Evolutionary conservation across 805 yeast species (phyloP).

Genomic region (Monosporozyma solicola): DNA sequence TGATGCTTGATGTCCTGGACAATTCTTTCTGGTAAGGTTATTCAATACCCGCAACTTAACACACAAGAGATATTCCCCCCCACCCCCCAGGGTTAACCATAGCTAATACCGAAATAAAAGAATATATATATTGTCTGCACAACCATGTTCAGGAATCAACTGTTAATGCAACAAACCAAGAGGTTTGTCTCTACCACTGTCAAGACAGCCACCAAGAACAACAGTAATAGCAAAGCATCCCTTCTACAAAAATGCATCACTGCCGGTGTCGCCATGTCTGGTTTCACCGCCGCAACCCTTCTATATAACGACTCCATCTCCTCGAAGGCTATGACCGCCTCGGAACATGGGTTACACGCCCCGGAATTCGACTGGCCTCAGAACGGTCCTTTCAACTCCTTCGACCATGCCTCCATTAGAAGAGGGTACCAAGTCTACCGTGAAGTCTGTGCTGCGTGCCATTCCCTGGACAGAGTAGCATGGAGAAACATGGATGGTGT

Average conservation of each 20-base stretch:
- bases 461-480: slow-evolving; percentile 91
- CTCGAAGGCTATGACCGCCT: slow-evolving; percentile 95
- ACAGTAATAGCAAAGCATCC: slow-evolving; percentile 6
- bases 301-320: slow-evolving; percentile 76
- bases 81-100: too few species aligned
- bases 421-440: slow-evolving; percentile 98
- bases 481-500: slow-evolving; percentile 99
- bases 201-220: background rate
- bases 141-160: background rate
- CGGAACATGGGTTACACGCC: slow-evolving; percentile 97
- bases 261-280: slow-evolving; percentile 58
- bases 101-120: too few species aligned
- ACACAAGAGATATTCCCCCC: too few species aligned
- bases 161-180: background rate
- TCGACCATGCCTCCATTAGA: slow-evolving; percentile 92
- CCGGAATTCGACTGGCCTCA: slow-evolving; percentile 92
- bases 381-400: slow-evolving; percentile 81
- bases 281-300: slow-evolving; percentile 71
- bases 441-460: slow-evolving; percentile 99
- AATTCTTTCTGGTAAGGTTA: too few species aligned
- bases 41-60: too few species aligned
- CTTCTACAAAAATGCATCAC: slow-evolving; percentile 41
- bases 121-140: too few species aligned
- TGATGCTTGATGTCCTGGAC: too few species aligned
- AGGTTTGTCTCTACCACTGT: background rate